Evolutionary conservation across 352 stramenopile species (phyloP).

Genomic region (Phytophthora palmivora): DNA sequence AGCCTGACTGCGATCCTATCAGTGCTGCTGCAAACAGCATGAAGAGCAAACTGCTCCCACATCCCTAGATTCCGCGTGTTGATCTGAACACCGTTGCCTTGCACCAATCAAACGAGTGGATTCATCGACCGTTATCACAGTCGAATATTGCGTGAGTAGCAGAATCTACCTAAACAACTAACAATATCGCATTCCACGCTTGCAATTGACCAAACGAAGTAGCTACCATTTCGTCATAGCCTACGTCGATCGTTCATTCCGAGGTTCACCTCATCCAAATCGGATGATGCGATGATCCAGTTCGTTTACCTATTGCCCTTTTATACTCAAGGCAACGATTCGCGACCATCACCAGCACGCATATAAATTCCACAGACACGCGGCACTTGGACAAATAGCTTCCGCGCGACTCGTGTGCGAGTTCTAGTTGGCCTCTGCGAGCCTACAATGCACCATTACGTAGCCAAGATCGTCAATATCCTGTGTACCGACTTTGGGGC

Average conservation of each 20-base stretch:
- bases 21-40: neutral
- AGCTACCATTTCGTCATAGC: too few relatives aligned
- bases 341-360: constrained; percentile 17
- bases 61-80: constrained; percentile 3
- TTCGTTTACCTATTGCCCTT: neutral
- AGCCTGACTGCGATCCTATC: neutral
- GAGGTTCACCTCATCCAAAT: neutral
- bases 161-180: too few relatives aligned
- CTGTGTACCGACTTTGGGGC: neutral
- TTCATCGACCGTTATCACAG: neutral
- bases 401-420: constrained; percentile 31
- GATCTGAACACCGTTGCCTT: neutral
- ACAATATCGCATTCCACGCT: too few relatives aligned
- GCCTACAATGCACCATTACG: neutral
- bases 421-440: neutral
- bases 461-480: constrained; percentile 13
- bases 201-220: too few relatives aligned
- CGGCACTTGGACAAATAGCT: constrained; percentile 39
- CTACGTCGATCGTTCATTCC: too few relatives aligned
- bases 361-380: constrained; percentile 35
- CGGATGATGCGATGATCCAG: neutral
- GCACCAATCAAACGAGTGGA: neutral
- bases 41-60: constrained; percentile 1
- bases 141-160: neutral
- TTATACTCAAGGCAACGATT: constrained; percentile 28